These are phyloP conservation scores for Sonneratia alba DNA, from an alignment of 345 rosid genomes.

Conservation along the genomic window DNA sequence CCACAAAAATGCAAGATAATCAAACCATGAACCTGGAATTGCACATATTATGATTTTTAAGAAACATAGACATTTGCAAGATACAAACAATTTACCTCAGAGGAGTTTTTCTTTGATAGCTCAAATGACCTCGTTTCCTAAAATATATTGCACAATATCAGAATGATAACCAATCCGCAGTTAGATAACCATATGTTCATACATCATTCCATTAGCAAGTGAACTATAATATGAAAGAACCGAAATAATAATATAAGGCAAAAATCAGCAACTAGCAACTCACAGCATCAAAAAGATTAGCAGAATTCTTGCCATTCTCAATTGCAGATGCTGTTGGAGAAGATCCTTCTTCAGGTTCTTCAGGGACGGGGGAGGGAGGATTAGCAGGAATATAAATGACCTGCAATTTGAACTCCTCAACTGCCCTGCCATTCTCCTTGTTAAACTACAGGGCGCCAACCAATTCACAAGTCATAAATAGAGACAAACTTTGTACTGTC, in stretches of 20 bases:
- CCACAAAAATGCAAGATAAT: neutral
- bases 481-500: neutral
- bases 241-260: neutral
- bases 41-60: neutral
- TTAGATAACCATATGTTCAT: neutral
- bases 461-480: slow-evolving; percentile 7
- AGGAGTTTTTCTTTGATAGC: slow-evolving; percentile 42
- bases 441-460: slow-evolving; percentile 37
- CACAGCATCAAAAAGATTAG: slow-evolving; percentile 39
- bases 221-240: neutral
- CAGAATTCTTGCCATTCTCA: slow-evolving; percentile 39
- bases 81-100: slow-evolving; percentile 36
- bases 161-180: neutral
- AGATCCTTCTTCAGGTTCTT: slow-evolving; percentile 83
- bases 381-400: slow-evolving; percentile 72
- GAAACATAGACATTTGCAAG: neutral
- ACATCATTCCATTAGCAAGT: neutral
- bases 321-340: slow-evolving; percentile 48
- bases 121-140: slow-evolving; percentile 59
- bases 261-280: slow-evolving; percentile 10
- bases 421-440: slow-evolving; percentile 41
- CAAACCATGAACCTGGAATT: neutral
- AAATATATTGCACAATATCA: slow-evolving; percentile 5
- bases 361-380: slow-evolving; percentile 87
- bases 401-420: slow-evolving; percentile 71